Conservation (phyloP, 2,329 filamentous ascomycete genomes). For the Cladosporium sp. region DNA sequence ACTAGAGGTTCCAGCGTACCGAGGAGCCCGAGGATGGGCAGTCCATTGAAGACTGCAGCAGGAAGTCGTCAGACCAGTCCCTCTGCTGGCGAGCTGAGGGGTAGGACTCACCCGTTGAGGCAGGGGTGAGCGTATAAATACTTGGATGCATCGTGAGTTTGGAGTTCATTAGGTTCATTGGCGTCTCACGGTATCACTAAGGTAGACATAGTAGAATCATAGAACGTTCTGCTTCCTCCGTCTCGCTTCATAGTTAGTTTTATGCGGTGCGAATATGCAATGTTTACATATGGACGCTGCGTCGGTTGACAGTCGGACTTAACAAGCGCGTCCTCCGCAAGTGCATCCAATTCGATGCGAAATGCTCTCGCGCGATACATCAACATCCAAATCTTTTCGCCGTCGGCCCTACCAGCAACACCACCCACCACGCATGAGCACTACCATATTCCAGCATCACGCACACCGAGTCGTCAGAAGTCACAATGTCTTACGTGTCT, state of each 20-base stretch:
- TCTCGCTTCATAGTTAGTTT: neutral
- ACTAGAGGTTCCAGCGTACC: conserved; percentile 41
- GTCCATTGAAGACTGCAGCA: conserved; percentile 33
- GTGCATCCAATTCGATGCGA: neutral
- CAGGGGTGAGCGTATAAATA: conserved; percentile 1
- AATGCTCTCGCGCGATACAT: neutral
- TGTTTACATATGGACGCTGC: neutral
- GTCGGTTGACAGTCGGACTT: neutral
- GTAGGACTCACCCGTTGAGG: conserved; percentile 17
- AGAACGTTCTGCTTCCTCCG: neutral
- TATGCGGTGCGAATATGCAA: neutral
- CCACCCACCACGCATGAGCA: no score
- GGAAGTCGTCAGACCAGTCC: conserved; percentile 35
- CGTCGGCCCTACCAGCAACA: no score
- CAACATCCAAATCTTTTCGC: neutral
- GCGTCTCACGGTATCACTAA: neutral
- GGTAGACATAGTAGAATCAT: conserved; percentile 2
- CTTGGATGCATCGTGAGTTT: neutral
- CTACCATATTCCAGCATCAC: no score
- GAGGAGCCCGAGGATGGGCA: conserved; percentile 36
- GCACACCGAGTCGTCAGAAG: no score
- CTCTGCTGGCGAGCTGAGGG: conserved; percentile 27
- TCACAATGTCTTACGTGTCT: neutral
- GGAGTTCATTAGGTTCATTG: neutral
- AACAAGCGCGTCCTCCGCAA: no score